These are phyloP conservation scores for Rhodamnia rubescens DNA, from an alignment of 345 rosid species.

Conservation along the genomic window DNA sequence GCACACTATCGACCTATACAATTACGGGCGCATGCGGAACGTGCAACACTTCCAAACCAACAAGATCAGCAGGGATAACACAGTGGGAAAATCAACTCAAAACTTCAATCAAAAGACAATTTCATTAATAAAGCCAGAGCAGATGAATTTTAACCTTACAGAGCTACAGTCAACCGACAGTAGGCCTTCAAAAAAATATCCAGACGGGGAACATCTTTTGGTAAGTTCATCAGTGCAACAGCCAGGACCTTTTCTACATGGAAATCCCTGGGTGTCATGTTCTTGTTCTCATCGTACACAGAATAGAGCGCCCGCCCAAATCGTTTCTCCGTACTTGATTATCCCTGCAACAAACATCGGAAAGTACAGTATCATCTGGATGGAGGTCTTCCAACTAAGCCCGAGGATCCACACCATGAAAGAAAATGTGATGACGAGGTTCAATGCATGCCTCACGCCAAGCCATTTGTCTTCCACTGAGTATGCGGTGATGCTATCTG, in stretches of 20 bases:
- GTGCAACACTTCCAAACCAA: no score
- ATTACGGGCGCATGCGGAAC: no score
- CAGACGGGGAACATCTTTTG: neutral
- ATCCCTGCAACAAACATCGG: constrained; percentile 5
- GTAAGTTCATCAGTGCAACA: neutral
- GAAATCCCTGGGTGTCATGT: neutral
- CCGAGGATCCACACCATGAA: neutral
- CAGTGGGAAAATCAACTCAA: no score
- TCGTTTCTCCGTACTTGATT: constrained; percentile 1
- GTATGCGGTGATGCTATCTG: constrained; percentile 15
- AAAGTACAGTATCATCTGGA: neutral
- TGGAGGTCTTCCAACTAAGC: constrained; percentile 6
- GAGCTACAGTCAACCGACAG: no score
- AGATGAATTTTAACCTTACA: no score
- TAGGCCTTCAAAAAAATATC: neutral
- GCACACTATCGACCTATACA: no score
- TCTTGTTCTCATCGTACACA: neutral
- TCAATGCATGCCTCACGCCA: constrained; percentile 1
- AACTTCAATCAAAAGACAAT: no score
- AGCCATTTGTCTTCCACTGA: constrained; percentile 12
- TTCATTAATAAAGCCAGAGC: no score
- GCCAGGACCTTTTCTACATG: neutral
- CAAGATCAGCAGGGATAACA: no score
- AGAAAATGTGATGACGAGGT: neutral
- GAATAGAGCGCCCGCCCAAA: constrained; percentile 8